Conservation (phyloP, 1,139 yeast genomes). For the Pichia sp. region DNA sequence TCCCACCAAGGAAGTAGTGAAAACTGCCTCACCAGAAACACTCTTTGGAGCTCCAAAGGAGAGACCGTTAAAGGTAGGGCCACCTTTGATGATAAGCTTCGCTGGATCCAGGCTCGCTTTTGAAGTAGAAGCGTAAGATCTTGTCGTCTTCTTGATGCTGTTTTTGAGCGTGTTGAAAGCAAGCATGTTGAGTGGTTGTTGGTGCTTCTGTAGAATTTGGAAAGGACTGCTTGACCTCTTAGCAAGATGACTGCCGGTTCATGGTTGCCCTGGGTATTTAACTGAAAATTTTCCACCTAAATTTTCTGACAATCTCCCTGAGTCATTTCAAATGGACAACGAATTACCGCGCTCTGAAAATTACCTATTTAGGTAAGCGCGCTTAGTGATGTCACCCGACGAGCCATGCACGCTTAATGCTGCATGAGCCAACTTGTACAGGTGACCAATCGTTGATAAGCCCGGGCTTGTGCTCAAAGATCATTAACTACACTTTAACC, state of each 20-base stretch:
- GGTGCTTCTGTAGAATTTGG: no score
- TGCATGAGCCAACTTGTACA: no score
- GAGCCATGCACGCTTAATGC: no score
- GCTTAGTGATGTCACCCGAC: constrained; percentile 8
- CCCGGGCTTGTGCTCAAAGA: no score
- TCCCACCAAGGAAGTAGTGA: constrained; percentile 95
- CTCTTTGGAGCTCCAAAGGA: constrained; percentile 94
- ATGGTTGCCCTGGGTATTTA: no score
- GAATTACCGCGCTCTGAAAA: constrained; percentile 16
- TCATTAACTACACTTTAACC: no score
- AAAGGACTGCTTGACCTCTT: no score
- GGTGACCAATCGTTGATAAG: no score
- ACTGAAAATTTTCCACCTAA: no score
- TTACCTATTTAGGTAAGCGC: constrained; percentile 16
- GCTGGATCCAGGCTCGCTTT: constrained; percentile 57
- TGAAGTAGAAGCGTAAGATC: constrained; percentile 20
- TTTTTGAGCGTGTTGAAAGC: constrained; percentile 12
- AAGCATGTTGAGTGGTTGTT: constrained; percentile 7
- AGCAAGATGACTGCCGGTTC: no score
- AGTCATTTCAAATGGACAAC: no score
- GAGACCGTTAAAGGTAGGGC: constrained; percentile 87
- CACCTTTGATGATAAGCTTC: constrained; percentile 83
- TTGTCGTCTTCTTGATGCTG: constrained; percentile 3
- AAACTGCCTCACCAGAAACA: constrained; percentile 94
- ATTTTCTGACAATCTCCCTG: no score